Conservation (phyloP, 257 asterid genomes). For the Solanum virginianum region DNA sequence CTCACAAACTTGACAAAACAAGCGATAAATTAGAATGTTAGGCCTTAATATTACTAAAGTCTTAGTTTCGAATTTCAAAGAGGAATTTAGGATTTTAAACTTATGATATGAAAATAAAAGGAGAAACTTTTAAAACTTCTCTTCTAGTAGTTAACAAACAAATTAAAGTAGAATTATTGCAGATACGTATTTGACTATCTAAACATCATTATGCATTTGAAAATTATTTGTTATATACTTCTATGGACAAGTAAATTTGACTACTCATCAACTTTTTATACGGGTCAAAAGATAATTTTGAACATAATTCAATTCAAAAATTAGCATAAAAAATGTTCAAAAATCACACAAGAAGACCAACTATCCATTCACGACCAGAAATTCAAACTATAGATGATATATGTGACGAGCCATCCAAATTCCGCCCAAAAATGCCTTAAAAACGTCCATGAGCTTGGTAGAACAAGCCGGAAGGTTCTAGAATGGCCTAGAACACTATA, state of each 20-base stretch:
- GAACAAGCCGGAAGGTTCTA: too few species aligned
- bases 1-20: not conserved
- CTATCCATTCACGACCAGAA: not conserved
- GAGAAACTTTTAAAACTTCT: not conserved
- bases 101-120: not conserved
- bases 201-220: not conserved
- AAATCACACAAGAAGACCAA: not conserved
- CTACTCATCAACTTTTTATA: not conserved
- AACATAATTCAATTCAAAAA: not conserved
- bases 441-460: too few species aligned
- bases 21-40: not conserved
- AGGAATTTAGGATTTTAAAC: not conserved
- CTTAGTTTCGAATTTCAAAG: not conserved
- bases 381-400: not conserved
- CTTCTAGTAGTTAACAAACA: not conserved
- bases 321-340: not conserved
- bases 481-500: too few species aligned
- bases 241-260: not conserved
- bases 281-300: not conserved
- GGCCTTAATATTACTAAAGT: not conserved
- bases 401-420: too few species aligned
- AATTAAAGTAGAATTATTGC: not conserved
- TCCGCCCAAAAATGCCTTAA: too few species aligned
- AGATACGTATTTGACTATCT: not conserved
- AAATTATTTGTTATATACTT: not conserved